Evolutionary conservation across 306 rosid genomes (phyloP), one percentile per base, ranked within the genome.

Genomic region (Cucurbita ficifolia): DNA sequence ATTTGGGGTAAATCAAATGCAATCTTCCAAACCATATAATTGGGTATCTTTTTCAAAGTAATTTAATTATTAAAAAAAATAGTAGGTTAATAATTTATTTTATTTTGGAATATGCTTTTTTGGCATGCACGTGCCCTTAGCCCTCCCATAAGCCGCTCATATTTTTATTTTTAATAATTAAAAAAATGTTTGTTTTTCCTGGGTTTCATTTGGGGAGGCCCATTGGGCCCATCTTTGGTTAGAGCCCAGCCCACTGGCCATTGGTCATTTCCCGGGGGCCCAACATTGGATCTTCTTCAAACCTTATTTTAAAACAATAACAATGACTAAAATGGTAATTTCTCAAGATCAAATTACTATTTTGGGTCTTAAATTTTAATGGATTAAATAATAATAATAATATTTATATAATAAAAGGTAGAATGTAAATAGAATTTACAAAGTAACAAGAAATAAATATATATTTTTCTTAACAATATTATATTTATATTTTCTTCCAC

Each of bases 101-200:
- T n/a, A 45, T 68, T 59, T 59, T 14, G 42, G 1, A 14, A 68
- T 68, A 5, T 45, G 56, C 56, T 68, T 68, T 68, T 69, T 24
- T 46, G 73, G 73, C 73, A 69, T 69, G 73, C 73, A 69, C 73
- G 46, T 69, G 73, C 56, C 14, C 38, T 4, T 29, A 9, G 33
- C 38, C n/a, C 56, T 7, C 53, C 50, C 21, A 29, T 33, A 9
- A 57, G 4, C 16, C 29, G 63, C 16, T 5, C 4, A 5, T 11
- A 11, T 33, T 0, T 58, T 11, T 12, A 11, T 29, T 5, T 58
- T 42, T 42, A 42, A 42, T 7, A 7, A 42, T 7, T 7, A 42
- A 42, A 8, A 7, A 42, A 42, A 10, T 42, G 46, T 29, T 10
- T 56, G 12, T 21, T 56, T 56, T 10, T 13, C 39, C n/a, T 10